A percentile compares a stretch with the other conserved stretches of the same genome.
phyloP scores from a whole-genome alignment of 179 eudicot species.

The Beta macrorhiza region DNA sequence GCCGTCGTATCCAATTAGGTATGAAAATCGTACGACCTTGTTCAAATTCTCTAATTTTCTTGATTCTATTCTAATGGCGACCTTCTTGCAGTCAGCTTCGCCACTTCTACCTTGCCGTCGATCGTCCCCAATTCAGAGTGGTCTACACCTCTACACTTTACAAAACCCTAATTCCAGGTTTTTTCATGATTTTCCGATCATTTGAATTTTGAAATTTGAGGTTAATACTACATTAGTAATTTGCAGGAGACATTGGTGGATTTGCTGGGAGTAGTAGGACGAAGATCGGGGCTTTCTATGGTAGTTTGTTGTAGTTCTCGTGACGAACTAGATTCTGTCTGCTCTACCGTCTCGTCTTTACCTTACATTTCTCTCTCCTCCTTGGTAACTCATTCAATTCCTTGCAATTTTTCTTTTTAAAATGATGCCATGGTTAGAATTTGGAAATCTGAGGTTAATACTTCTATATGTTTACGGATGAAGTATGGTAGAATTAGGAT shows the following conservation, averaged over 20 bases:
- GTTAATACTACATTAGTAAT: not conserved
- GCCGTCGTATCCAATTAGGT: slow-evolving; percentile 29
- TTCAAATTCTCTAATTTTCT: not conserved
- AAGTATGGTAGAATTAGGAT: not conserved
- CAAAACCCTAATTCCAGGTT: slow-evolving; percentile 17
- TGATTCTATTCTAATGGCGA: not conserved
- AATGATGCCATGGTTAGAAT: not conserved
- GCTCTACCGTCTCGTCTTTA: slow-evolving; percentile 50
- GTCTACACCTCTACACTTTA: slow-evolving; percentile 26
- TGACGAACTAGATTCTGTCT: slow-evolving; percentile 37
- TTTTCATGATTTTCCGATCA: not conserved
- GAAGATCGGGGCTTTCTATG: slow-evolving; percentile 64
- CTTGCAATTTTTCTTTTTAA: not conserved
- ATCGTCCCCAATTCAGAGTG: slow-evolving; percentile 73
- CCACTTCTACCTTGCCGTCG: slow-evolving; percentile 97
- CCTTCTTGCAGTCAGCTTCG: slow-evolving; percentile 47
- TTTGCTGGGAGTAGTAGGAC: slow-evolving; percentile 69
- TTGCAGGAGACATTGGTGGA: slow-evolving; percentile 80
- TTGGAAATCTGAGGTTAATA: no score
- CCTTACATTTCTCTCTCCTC: slow-evolving; percentile 56
- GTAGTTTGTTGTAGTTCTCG: slow-evolving; percentile 69
- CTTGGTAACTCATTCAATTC: slow-evolving; percentile 44
- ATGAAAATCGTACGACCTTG: not conserved
- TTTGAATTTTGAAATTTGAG: not conserved
- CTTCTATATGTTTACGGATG: not conserved